A percentile compares a stretch with the other conserved stretches of the same genome.
Evolutionary conservation across 257 asterid species (phyloP).

Genomic region (Penstemon eatonii): DNA sequence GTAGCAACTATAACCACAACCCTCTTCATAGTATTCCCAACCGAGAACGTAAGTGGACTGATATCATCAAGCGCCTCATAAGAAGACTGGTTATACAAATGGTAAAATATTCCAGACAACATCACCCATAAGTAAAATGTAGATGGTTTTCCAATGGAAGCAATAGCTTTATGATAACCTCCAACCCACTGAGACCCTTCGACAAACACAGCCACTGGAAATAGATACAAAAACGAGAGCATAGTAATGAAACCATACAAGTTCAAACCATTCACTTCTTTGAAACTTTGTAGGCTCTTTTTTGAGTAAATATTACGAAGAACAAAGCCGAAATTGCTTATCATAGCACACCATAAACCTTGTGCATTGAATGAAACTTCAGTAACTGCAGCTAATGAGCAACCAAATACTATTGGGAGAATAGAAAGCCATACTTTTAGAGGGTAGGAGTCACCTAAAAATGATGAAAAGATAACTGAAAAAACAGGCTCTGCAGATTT

Average conservation of each 20-base stretch:
- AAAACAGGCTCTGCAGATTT: conserved; percentile 97
- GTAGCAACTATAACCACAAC: conserved; percentile 91
- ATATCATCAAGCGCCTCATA: conserved; percentile 95
- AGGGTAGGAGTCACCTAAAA: conserved; percentile 84
- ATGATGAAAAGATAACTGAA: conserved; percentile 75
- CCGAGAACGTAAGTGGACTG: conserved; percentile 87
- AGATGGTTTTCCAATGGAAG: conserved; percentile 53
- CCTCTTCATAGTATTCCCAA: conserved; percentile 95
- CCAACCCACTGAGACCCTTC: conserved; percentile 97
- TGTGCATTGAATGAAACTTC: conserved; percentile 87
- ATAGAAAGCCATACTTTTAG: conserved; percentile 83
- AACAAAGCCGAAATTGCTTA: conserved; percentile 87
- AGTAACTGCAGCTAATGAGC: conserved; percentile 93
- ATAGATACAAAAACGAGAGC: conserved; percentile 68
- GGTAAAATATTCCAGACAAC: conserved; percentile 79
- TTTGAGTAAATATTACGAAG: conserved; percentile 86
- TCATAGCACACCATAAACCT: conserved; percentile 90
- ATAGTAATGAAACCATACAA: conserved; percentile 84
- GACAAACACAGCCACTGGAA: conserved; percentile 83
- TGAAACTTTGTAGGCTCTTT: conserved; percentile 80
- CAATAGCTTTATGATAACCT: conserved; percentile 78
- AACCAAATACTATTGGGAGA: conserved; percentile 89
- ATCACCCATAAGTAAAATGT: conserved; percentile 83
- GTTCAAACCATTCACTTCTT: conserved; percentile 88
- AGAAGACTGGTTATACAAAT: conserved; percentile 87